Evolutionary conservation across 768 basidiomycete species (phyloP), one percentile per base, ranked within the genome.

Genomic region (Auricularia sp.): DNA sequence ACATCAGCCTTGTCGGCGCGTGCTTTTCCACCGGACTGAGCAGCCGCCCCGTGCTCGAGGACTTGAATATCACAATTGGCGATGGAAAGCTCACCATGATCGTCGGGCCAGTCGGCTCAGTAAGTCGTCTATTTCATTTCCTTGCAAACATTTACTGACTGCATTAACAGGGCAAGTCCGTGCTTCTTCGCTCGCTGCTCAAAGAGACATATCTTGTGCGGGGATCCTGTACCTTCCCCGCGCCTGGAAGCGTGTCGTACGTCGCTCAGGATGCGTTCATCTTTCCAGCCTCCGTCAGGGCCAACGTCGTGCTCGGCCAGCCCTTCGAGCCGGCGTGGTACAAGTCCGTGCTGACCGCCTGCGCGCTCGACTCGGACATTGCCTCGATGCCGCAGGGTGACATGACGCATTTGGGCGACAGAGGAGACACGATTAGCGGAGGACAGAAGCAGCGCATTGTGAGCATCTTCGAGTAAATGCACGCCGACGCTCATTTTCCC

Each of bases 231-330:
- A 33, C 56, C 21, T 29, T 59, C 56, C 23, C 56, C 2, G 23
- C 56, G 1, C 14, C 23, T 2, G 56, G 56, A 21, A 59, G 29
- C 29, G 56, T 23, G 23, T 51, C 47, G 1, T 75, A 76, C 66
- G 74, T 74, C 7, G 73, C 72, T 12, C 77, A 77, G 66, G 72
- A 74, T 61, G 70, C 70, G 10, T 78, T 75, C 75, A 74, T 75
- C 44, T 67, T 76, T 67, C 72, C 73, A 29, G 72, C 72, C 39
- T 68, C 70, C 18, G 16, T 69, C 34, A 36, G 67, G 10, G 74
- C 75, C n/a, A 77, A 77, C 65, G 74, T 77, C 62, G 56, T 77
- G 7, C 77, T 77, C 63, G 76, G 75, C 7, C 67, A 70, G 18
- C 64, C 70, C 4, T 75, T 66, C 64, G 75, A 77, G 61, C 68